Evolutionary conservation across 2,329 filamentous ascomycete species (phyloP).

Genomic region (Alternaria infectoria): DNA sequence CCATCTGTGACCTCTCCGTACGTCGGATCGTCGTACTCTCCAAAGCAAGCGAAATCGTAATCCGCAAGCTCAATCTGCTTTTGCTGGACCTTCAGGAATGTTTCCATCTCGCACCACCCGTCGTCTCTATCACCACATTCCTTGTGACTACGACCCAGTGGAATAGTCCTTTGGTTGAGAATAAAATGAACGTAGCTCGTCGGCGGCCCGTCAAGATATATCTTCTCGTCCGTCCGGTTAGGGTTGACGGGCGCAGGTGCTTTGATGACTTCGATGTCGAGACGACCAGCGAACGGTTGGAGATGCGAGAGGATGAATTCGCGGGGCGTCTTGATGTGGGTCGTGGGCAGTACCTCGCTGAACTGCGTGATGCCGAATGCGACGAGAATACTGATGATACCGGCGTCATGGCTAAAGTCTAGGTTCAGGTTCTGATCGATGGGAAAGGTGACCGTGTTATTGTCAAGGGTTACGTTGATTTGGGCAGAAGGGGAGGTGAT

Average conservation of each 20-base stretch:
- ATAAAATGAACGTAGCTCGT: slow-evolving; percentile 77
- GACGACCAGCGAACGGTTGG: slow-evolving; percentile 73
- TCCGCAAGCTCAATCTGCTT: slow-evolving; percentile 63
- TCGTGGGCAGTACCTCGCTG: slow-evolving; percentile 61
- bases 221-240: slow-evolving; percentile 30
- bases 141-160: slow-evolving; percentile 69
- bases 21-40: slow-evolving; percentile 56
- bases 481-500: slow-evolving; percentile 52
- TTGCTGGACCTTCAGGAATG: slow-evolving; percentile 69
- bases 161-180: slow-evolving; percentile 75
- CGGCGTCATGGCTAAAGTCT: slow-evolving; percentile 80
- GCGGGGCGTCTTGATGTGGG: slow-evolving; percentile 60
- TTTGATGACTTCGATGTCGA: slow-evolving; percentile 77
- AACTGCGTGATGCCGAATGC: slow-evolving; percentile 78
- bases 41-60: slow-evolving; percentile 72
- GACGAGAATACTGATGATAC: slow-evolving; percentile 72
- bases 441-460: slow-evolving; percentile 72
- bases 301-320: slow-evolving; percentile 71
- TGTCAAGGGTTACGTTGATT: slow-evolving; percentile 72
- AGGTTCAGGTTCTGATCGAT: slow-evolving; percentile 76
- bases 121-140: slow-evolving; percentile 71
- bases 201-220: slow-evolving; percentile 60
- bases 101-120: slow-evolving; percentile 77
- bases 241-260: slow-evolving; percentile 65
- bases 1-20: slow-evolving; percentile 62